Conservation (phyloP, 2,329 filamentous ascomycete species). For the Fusarium euwallaceae region DNA sequence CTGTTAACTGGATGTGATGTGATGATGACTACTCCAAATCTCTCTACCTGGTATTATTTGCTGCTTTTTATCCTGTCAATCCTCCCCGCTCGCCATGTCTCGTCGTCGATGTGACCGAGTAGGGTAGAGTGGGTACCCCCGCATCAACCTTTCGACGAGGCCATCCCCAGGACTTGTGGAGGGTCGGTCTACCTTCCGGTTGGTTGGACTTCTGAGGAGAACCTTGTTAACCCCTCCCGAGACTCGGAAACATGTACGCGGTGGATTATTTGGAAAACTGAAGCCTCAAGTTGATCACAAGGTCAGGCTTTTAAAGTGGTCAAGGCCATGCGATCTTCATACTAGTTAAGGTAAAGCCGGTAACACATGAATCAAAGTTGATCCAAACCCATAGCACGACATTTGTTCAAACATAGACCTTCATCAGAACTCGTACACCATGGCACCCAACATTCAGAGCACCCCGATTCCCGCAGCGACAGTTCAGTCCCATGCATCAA, state of each 20-base stretch:
- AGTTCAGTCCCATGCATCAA: conserved; percentile 60
- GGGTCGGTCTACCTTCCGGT: conserved; percentile 28
- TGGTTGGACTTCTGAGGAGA: background rate
- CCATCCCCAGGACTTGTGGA: background rate
- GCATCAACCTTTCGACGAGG: conserved; percentile 1
- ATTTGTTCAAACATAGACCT: background rate
- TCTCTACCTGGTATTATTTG: background rate
- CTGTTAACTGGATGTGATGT: background rate
- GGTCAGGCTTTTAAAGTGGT: background rate
- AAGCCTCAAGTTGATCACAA: background rate
- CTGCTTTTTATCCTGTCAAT: background rate
- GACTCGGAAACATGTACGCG: conserved; percentile 11
- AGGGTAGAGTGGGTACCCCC: conserved; percentile 12
- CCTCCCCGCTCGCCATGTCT: background rate
- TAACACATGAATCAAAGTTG: background rate
- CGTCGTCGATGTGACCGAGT: background rate
- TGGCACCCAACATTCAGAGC: conserved; percentile 25
- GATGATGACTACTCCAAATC: background rate
- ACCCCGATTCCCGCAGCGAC: conserved; percentile 54
- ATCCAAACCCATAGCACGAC: background rate
- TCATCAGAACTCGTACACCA: background rate
- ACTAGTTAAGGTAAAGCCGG: background rate
- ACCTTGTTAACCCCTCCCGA: background rate
- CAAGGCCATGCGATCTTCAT: background rate
- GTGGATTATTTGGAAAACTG: background rate